These are phyloP conservation scores for Trichoderma asperelloides DNA, from an alignment of 495 filamentous ascomycete genomes.

Conservation along the genomic window DNA sequence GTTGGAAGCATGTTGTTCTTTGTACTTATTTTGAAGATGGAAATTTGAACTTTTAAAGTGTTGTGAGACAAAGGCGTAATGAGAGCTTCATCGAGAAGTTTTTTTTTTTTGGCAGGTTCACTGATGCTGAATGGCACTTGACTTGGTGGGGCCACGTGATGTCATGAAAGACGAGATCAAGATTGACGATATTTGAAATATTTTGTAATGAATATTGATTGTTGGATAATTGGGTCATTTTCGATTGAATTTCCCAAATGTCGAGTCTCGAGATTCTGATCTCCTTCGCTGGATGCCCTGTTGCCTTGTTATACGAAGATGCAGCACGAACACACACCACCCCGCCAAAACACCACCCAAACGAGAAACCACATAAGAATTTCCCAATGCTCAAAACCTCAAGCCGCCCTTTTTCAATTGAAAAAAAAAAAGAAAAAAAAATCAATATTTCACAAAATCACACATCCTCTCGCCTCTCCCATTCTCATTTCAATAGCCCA, in stretches of 20 bases:
- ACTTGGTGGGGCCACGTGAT: conserved; percentile 18
- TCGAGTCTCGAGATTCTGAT: no score
- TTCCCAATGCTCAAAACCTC: no score
- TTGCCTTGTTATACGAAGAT: no score
- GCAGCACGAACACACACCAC: no score
- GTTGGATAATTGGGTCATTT: not conserved
- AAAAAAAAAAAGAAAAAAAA: no score
- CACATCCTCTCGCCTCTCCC: conserved; percentile 15
- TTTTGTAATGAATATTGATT: not conserved
- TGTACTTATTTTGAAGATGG: not conserved
- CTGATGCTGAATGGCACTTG: not conserved
- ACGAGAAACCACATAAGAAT: no score
- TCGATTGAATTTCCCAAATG: conserved; percentile 15
- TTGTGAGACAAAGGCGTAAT: conserved; percentile 7
- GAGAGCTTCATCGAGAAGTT: conserved; percentile 17
- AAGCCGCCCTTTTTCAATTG: no score
- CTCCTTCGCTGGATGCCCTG: no score
- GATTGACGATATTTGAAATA: not conserved
- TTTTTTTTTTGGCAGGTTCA: conserved; percentile 16
- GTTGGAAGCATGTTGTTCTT: conserved; percentile 68
- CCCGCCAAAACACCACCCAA: conserved; percentile 4
- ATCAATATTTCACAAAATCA: conserved; percentile 23
- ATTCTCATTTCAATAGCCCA: conserved; percentile 10
- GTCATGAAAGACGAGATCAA: not conserved
- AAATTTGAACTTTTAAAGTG: conserved; percentile 4